These are phyloP conservation scores for Hibiscus mutabilis DNA, from an alignment of 345 rosid genomes.

Conservation along the genomic window DNA sequence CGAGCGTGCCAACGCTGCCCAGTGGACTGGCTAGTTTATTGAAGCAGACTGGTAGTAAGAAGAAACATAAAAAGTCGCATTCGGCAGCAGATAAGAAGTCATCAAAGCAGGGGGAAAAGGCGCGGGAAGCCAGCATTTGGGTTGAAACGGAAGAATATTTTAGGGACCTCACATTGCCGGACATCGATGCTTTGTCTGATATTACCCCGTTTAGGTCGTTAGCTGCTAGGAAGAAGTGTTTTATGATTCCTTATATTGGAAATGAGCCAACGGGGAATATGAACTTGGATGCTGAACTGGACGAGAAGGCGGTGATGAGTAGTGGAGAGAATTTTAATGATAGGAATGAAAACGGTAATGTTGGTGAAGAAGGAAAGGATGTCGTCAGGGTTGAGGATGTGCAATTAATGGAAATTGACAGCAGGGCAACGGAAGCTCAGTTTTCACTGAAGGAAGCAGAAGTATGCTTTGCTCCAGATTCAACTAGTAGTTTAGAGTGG, in stretches of 20 bases:
- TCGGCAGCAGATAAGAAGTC: constrained; percentile 49
- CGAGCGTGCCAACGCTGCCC: constrained; percentile 51
- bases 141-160: constrained; percentile 69
- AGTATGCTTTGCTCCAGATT: constrained; percentile 27
- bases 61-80: constrained; percentile 70
- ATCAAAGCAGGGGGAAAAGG: constrained; percentile 54
- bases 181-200: constrained; percentile 58
- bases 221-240: constrained; percentile 38
- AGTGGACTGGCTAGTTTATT: constrained; percentile 55
- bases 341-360: constrained; percentile 17
- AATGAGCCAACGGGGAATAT: constrained; percentile 17
- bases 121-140: constrained; percentile 63
- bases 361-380: constrained; percentile 9
- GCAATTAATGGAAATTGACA: constrained; percentile 41
- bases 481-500: constrained; percentile 59
- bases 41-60: constrained; percentile 63
- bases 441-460: constrained; percentile 20
- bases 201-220: constrained; percentile 39
- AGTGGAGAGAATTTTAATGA: constrained; percentile 16
- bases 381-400: constrained; percentile 28
- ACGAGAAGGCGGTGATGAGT: constrained; percentile 12
- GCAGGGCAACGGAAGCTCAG: constrained; percentile 17
- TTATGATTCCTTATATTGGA: constrained; percentile 38
- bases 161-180: constrained; percentile 62
- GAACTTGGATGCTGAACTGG: neutral